A percentile compares a stretch with the other conserved stretches of the same genome.
Evolutionary conservation across 306 rosid genomes (phyloP).

Genomic region (Carpinus fangiana): DNA sequence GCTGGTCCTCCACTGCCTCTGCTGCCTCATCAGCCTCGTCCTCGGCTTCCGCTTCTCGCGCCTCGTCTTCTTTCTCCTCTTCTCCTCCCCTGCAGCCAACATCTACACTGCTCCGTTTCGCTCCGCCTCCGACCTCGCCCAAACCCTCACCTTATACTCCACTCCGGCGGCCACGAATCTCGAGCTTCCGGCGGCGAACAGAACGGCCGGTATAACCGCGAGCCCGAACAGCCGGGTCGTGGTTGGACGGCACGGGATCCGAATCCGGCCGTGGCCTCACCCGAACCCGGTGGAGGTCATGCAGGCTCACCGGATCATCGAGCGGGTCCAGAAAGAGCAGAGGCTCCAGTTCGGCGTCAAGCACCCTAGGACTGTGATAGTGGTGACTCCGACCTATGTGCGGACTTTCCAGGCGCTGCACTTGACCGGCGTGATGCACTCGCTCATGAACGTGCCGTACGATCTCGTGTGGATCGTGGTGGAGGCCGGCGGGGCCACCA

Average conservation of each 20-base stretch:
- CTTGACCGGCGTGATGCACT: constrained; percentile 89
- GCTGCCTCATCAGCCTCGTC: constrained; percentile 87
- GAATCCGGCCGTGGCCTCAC: constrained; percentile 98
- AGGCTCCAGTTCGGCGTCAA: constrained; percentile 77
- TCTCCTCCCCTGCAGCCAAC: constrained; percentile 64
- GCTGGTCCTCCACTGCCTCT: constrained; percentile 83
- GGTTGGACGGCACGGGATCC: constrained; percentile 99
- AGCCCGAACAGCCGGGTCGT: constrained; percentile 69
- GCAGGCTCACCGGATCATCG: constrained; percentile 92
- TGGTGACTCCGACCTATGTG: constrained; percentile 81
- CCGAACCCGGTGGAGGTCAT: constrained; percentile 92
- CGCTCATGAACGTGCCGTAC: constrained; percentile 86
- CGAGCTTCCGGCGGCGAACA: constrained; percentile 41
- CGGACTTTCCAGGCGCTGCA: constrained; percentile 94
- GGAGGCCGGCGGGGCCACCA: constrained; percentile 87
- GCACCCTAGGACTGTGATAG: constrained; percentile 72
- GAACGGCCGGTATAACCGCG: constrained; percentile 29
- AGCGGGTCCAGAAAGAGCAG: constrained; percentile 91
- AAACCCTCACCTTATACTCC: constrained; percentile 35
- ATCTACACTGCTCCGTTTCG: constrained; percentile 74
- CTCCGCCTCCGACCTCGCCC: constrained; percentile 46
- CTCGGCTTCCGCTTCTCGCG: constrained; percentile 97
- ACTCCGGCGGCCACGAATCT: constrained; percentile 19
- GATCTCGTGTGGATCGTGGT: constrained; percentile 90
- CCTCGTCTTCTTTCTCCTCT: constrained; percentile 85